These are phyloP conservation scores for Isabelozyma pseudorhagii DNA, from an alignment of 805 yeast species.

Conservation along the genomic window DNA sequence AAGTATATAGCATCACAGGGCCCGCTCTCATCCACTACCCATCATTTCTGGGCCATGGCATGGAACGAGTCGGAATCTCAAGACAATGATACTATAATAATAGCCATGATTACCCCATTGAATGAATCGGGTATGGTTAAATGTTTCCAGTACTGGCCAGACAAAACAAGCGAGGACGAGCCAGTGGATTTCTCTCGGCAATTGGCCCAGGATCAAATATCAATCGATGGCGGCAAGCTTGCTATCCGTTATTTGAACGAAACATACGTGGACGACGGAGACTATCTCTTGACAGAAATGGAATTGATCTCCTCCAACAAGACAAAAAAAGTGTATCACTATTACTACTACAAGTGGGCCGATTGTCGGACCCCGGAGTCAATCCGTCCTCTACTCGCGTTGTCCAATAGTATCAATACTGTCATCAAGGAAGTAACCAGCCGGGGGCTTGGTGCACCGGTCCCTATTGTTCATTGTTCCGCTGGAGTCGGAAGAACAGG, in stretches of 20 bases:
- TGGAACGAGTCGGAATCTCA: conserved; percentile 28
- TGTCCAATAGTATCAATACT: conserved; percentile 17
- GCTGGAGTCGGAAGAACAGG: conserved; percentile 50
- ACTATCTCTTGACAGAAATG: conserved; percentile 24
- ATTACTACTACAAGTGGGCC: conserved; percentile 42
- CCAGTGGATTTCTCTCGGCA: conserved; percentile 15
- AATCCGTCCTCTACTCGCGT: conserved; percentile 23
- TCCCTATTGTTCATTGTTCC: conserved; percentile 40
- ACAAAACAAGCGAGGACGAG: conserved; percentile 4
- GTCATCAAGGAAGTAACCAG: neutral
- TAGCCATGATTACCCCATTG: conserved; percentile 53
- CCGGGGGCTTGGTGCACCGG: conserved; percentile 3
- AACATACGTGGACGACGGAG: conserved; percentile 11
- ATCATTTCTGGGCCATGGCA: conserved; percentile 50
- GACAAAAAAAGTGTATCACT: conserved; percentile 32
- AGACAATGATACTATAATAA: conserved; percentile 20
- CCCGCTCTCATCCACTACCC: conserved; percentile 38
- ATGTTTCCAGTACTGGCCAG: conserved; percentile 44
- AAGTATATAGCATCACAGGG: conserved; percentile 75
- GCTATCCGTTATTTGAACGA: conserved; percentile 14
- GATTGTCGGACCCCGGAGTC: conserved; percentile 41
- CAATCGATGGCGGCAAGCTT: conserved; percentile 15
- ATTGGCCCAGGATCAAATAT: conserved; percentile 14
- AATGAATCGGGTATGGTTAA: conserved; percentile 37
- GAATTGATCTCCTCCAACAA: conserved; percentile 13